Evolutionary conservation across 179 eudicot species (phyloP), one percentile per base, ranked within the genome.

Genomic region (Dionaea muscipula): DNA sequence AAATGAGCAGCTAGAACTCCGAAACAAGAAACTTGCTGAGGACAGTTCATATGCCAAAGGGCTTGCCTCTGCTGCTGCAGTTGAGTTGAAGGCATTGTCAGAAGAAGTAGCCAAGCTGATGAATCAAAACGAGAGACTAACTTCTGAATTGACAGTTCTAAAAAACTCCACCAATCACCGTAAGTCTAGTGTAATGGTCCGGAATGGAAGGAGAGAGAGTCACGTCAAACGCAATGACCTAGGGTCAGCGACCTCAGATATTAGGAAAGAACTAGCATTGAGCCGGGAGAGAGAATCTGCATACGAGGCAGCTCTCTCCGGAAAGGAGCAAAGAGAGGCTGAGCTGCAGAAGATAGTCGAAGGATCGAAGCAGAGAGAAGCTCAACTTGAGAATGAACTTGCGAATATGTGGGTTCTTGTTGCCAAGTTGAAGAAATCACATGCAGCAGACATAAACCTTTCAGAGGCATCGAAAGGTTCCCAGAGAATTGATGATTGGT

Each of bases 361-460:
- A 60, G 96, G 87, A 65, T 88, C 96, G 2, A 85, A 93, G 69
- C 85, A 88, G 72, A 75, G 89, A 72, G 99, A 93, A 63, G 93
- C 95, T 18, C 88, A 88, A 73, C 83, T 93, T 7, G 99, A 93
- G 69, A 93, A 88, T 36, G 99, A 93, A 63, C 95, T 93, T 8
- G 95, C 99, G 20, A 93, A 93, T 69, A 93, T 93, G 99, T 93
- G 99, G 99, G 88, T 93, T 50, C 86, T 84, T 44, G 89, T 93
- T 24, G 89, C 96, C 0, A 91, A 87, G 75, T 78, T 87, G n/a
- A 91, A 91, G 60, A 87, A 78, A 72, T 72, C 94, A 22, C 84
- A 81, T 51, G 95, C 82, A 54, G 66, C 50, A 1, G 87, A 84
- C 36, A 60, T 69, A 26, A 83, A 86, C 55, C 60, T 61, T 49